Conservation (phyloP, 352 stramenopile genomes). For the Globisporangium heterothallicum region DNA sequence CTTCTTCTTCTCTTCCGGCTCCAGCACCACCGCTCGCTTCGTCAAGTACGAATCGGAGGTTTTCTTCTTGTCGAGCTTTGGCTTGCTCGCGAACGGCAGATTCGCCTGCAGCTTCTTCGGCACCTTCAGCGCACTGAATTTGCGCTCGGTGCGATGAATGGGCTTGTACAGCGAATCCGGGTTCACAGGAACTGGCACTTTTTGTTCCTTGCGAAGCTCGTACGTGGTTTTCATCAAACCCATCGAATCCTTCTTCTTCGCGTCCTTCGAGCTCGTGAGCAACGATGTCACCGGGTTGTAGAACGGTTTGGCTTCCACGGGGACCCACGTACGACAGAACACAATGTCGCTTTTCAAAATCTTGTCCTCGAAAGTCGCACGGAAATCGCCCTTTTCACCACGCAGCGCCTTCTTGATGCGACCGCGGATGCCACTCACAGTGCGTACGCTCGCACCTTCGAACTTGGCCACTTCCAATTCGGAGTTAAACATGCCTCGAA, state of each 20-base stretch:
- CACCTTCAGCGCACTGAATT: slow-evolving; percentile 93
- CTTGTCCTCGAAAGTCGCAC: slow-evolving; percentile 99
- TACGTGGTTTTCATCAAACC: slow-evolving; percentile 94
- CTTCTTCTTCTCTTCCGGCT: slow-evolving; percentile 96
- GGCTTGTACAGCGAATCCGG: slow-evolving; percentile 98
- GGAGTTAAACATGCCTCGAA: slow-evolving; percentile 96
- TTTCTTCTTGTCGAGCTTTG: slow-evolving; percentile 92
- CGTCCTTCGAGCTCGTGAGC: slow-evolving; percentile 40
- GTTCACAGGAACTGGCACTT: slow-evolving; percentile 95
- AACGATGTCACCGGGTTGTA: slow-evolving; percentile 97
- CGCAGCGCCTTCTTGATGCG: slow-evolving; percentile 96
- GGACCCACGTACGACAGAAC: slow-evolving; percentile 98
- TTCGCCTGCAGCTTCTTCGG: slow-evolving; percentile 96
- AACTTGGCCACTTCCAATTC: slow-evolving; percentile 96
- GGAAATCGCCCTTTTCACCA: slow-evolving; percentile 93
- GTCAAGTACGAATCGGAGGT: slow-evolving; percentile 79
- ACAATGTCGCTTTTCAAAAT: slow-evolving; percentile 99
- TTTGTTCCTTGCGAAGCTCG: slow-evolving; percentile 92
- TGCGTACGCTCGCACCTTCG: slow-evolving; percentile 96
- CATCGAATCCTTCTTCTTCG: slow-evolving; percentile 39
- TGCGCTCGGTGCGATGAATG: slow-evolving; percentile 90
- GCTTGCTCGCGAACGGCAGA: slow-evolving; percentile 97
- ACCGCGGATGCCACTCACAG: slow-evolving; percentile 97
- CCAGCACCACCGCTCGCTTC: slow-evolving; percentile 92
- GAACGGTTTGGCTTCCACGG: slow-evolving; percentile 96